Base-by-base conservation (phyloP, 75 land plant species). In the Cupressus sempervirens region DNA sequence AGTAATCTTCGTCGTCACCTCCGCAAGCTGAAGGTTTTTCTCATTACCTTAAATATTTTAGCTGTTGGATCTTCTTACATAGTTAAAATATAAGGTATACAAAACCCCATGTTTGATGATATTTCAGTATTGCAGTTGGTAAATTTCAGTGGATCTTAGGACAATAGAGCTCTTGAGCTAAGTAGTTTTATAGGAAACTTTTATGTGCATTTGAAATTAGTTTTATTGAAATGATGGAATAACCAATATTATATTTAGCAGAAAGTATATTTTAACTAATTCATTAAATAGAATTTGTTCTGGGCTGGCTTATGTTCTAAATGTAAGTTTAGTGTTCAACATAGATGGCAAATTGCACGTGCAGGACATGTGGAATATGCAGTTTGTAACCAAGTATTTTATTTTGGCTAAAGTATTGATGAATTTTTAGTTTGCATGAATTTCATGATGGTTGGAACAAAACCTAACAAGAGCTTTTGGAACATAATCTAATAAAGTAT, bases 11-110 rank as follows among this genome's bases (percentile, higher is more conserved):
- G 70, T 20, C 83, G 70, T 35, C 83, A 30, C 34, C 83, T 82
- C 30, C 83, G 68, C 34, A 82, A 82, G 83, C 83, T 79, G 30
- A 79, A 79, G 81, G 81, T 79, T 23, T 46, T 79, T 79, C 81
- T 79, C 81, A 43, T 79, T 43, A 23, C 50, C 40, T n/a, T 10
- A n/a, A 26, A 43, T 23, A 79, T 26, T 26, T 43, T 2, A 79
- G 50, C 30, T 76, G 8, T 43, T 79, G 32, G 23, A 43, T 79
- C 48, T n/a, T 79, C 45, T 79, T 40, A 26, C 46, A n/a, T 79
- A 32, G 29, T 79, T 45, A 79, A 77, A 43, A 26, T 26, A 43
- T 79, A 79, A 77, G 23, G 45, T 77, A 3, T 29, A 30, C 26
- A 26, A 77, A 77, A 43, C 13, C 11, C 2, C 16, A 16, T 75